Percentiles rank a stretch among this genome's conserved stretches.
phyloP scores from a whole-genome alignment of 192 early-diverging fungal genomes.

The Mortierella claussenii region DNA sequence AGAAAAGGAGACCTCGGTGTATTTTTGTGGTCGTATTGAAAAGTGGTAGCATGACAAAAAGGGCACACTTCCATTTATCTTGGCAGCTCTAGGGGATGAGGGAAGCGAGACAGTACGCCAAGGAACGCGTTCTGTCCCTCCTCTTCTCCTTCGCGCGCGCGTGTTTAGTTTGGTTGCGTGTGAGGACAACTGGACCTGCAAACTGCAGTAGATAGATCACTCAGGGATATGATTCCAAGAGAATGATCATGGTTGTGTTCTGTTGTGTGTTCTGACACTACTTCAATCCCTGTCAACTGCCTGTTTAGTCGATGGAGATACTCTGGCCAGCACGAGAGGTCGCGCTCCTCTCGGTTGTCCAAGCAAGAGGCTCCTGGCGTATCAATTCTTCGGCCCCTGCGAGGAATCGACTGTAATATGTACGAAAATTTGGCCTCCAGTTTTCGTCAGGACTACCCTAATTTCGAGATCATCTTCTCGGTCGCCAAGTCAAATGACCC shows the following conservation, averaged over 20 bases:
- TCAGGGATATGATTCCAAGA: background rate
- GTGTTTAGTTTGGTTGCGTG: too few species aligned
- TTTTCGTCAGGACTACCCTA: constrained; percentile 88
- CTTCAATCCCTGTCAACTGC: too few species aligned
- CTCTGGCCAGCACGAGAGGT: constrained; percentile 27
- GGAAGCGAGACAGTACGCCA: too few species aligned
- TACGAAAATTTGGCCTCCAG: constrained; percentile 83
- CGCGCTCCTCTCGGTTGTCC: constrained; percentile 51
- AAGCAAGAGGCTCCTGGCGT: constrained; percentile 76
- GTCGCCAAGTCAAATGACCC: constrained; percentile 86
- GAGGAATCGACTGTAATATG: constrained; percentile 90
- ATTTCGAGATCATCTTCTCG: constrained; percentile 89
- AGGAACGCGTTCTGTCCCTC: too few species aligned
- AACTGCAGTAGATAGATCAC: too few species aligned
- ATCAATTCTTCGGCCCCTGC: constrained; percentile 92
- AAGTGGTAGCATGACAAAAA: too few species aligned
- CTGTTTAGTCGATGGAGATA: constrained; percentile 46
- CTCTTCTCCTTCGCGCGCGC: too few species aligned
- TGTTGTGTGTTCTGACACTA: background rate
- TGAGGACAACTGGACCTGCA: too few species aligned
- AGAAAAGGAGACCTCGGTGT: background rate
- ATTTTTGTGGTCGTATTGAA: background rate
- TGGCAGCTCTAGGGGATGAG: too few species aligned
- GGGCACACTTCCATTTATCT: too few species aligned
- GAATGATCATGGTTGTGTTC: background rate